Conservation (phyloP, 352 stramenopile genomes). For the Phytophthora idaei region DNA sequence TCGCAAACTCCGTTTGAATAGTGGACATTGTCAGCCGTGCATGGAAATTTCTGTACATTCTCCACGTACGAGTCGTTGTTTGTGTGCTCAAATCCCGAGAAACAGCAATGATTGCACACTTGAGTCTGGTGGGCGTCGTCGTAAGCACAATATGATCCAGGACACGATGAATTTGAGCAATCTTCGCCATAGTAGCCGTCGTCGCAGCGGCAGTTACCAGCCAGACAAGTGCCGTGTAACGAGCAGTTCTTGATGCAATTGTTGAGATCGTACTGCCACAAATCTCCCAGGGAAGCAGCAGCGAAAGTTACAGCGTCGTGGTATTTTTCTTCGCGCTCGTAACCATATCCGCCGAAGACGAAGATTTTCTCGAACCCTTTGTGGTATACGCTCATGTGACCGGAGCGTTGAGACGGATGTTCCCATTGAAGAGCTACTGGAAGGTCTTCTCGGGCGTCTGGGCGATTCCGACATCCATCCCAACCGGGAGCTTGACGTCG, state of each 20-base stretch:
- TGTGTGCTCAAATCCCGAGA: slow-evolving; percentile 86
- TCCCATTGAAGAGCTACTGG: slow-evolving; percentile 78
- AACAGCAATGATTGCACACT: slow-evolving; percentile 95
- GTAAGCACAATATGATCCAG: slow-evolving; percentile 94
- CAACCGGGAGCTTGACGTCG: slow-evolving; percentile 91
- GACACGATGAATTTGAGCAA: slow-evolving; percentile 95
- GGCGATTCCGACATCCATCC: slow-evolving; percentile 94
- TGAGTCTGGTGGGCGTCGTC: slow-evolving; percentile 85
- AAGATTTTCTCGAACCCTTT: slow-evolving; percentile 73
- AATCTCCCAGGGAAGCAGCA: slow-evolving; percentile 73
- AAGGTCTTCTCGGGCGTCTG: slow-evolving; percentile 71
- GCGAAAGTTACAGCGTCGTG: slow-evolving; percentile 61
- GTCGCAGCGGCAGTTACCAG: slow-evolving; percentile 93
- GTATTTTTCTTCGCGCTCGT: slow-evolving; percentile 68
- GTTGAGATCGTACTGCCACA: slow-evolving; percentile 92
- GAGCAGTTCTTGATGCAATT: slow-evolving; percentile 95
- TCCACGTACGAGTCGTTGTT: slow-evolving; percentile 89
- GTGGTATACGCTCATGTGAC: slow-evolving; percentile 89
- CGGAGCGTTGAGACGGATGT: slow-evolving; percentile 84
- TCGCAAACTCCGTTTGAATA: slow-evolving; percentile 96
- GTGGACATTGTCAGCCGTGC: slow-evolving; percentile 78
- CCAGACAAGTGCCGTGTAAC: slow-evolving; percentile 90
- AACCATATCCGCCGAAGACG: slow-evolving; percentile 90
- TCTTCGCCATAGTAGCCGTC: slow-evolving; percentile 96
- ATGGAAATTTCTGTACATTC: slow-evolving; percentile 93